Evolutionary conservation across 495 filamentous ascomycete species (phyloP).

Genomic region (Lasiosphaeria miniovina): DNA sequence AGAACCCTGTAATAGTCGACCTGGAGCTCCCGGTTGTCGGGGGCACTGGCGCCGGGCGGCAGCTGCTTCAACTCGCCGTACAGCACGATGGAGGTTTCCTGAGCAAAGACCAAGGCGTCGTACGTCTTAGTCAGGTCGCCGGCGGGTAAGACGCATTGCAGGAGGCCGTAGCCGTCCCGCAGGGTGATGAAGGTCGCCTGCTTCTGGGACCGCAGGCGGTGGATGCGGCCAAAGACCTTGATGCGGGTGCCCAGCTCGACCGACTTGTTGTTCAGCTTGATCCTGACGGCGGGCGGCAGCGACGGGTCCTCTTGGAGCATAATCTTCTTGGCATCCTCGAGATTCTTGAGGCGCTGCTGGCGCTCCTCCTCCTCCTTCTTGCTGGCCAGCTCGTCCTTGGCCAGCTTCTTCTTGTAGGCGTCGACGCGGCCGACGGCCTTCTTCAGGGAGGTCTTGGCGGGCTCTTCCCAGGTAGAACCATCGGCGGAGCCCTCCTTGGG

Average conservation of each 20-base stretch:
- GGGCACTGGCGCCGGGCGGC: slow-evolving; percentile 73
- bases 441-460: slow-evolving; percentile 78
- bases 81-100: slow-evolving; percentile 83
- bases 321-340: slow-evolving; percentile 88
- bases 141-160: slow-evolving; percentile 79
- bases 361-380: slow-evolving; percentile 71
- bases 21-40: slow-evolving; percentile 85
- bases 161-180: slow-evolving; percentile 80
- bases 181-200: slow-evolving; percentile 84
- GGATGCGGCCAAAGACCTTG: slow-evolving; percentile 79
- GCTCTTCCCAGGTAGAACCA: slow-evolving; percentile 70
- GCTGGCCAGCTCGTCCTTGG: slow-evolving; percentile 64
- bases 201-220: slow-evolving; percentile 81
- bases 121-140: slow-evolving; percentile 86
- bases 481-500: slow-evolving; percentile 52
- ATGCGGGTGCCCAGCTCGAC: slow-evolving; percentile 76
- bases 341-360: slow-evolving; percentile 56
- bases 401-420: slow-evolving; percentile 71
- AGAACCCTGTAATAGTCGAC: slow-evolving; percentile 77
- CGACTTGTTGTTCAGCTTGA: slow-evolving; percentile 67
- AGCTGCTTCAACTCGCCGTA: slow-evolving; percentile 87
- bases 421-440: slow-evolving; percentile 73
- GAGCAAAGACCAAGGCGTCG: slow-evolving; percentile 83
- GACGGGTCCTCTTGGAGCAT: slow-evolving; percentile 74
- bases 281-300: slow-evolving; percentile 74